Evolutionary conservation across 2,329 filamentous ascomycete genomes (phyloP).

Genomic region (Phyllosticta citribraziliensis): DNA sequence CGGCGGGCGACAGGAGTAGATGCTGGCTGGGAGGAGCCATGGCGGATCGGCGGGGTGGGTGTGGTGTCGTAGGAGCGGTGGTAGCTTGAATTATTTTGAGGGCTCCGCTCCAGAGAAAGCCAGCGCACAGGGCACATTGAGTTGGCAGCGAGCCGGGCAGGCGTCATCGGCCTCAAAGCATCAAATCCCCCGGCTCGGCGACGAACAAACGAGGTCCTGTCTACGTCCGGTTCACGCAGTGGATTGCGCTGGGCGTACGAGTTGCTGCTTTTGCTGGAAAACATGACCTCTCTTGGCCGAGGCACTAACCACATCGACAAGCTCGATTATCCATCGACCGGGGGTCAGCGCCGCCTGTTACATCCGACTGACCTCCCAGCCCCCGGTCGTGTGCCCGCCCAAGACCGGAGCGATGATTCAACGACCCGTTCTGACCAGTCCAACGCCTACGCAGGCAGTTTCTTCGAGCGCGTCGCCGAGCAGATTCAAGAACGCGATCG

Average conservation of each 20-base stretch:
- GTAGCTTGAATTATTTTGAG: slow-evolving; percentile 4
- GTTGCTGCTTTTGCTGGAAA: not conserved
- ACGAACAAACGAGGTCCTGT: not conserved
- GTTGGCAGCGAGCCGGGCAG: not conserved
- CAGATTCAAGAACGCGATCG: slow-evolving; percentile 51
- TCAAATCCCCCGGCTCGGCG: not conserved
- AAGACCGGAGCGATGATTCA: slow-evolving; percentile 15
- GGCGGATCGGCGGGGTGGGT: slow-evolving; percentile 7
- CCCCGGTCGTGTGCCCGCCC: slow-evolving; percentile 22
- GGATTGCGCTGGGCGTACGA: not conserved
- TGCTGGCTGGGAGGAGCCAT: slow-evolving; percentile 37
- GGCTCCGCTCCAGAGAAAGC: not conserved
- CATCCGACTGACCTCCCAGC: slow-evolving; percentile 23
- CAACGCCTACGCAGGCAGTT: slow-evolving; percentile 40
- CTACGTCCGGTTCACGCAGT: not conserved
- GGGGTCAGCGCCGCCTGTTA: slow-evolving; percentile 22
- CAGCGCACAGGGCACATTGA: not conserved
- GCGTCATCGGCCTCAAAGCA: slow-evolving; percentile 7
- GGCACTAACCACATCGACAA: slow-evolving; percentile 36
- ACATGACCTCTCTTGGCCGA: not conserved
- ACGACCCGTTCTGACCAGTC: slow-evolving; percentile 17
- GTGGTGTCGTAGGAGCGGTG: not conserved
- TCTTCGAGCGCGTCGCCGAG: slow-evolving; percentile 52
- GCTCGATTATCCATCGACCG: slow-evolving; percentile 35
- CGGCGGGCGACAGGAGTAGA: slow-evolving; percentile 79